Evolutionary conservation across 2,329 filamentous ascomycete species (phyloP).

Genomic region (Penicillium sp.): DNA sequence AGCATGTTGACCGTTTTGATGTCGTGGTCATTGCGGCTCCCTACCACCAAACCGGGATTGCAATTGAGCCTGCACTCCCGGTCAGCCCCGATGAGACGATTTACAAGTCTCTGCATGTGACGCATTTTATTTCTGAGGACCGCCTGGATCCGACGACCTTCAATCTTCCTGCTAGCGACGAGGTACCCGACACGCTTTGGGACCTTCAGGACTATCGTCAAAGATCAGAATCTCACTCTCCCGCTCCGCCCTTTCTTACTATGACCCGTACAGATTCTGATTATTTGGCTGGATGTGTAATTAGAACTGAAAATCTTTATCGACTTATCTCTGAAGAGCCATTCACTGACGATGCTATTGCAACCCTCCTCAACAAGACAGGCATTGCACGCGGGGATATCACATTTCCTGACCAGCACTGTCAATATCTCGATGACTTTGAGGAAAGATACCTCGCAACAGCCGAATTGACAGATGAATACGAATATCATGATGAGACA

Average conservation of each 20-base stretch:
- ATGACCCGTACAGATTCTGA: neutral
- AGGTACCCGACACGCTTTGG: constrained; percentile 1
- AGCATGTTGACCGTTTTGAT: constrained; percentile 1
- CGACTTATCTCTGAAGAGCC: neutral
- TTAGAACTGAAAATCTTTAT: neutral
- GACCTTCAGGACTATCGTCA: neutral
- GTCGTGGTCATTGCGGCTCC: constrained; percentile 5
- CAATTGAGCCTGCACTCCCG: constrained; percentile 2
- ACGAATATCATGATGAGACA: too few species aligned
- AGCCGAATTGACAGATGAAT: too few species aligned
- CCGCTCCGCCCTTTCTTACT: neutral
- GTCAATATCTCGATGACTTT: too few species aligned
- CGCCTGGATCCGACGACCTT: neutral
- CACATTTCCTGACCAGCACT: constrained; percentile 7
- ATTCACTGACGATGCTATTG: constrained; percentile 5
- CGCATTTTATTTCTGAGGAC: neutral
- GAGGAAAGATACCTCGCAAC: too few species aligned
- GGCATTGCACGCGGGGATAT: constrained; percentile 1
- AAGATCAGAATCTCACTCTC: neutral
- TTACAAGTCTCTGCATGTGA: constrained; percentile 2
- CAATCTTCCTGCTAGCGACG: neutral
- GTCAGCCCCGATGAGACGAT: neutral
- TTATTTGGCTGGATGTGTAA: neutral
- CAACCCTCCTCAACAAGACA: neutral
- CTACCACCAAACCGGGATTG: constrained; percentile 2